phyloP scores from a whole-genome alignment of 2,329 filamentous ascomycete genomes.

The Colletotrichum lentis region DNA sequence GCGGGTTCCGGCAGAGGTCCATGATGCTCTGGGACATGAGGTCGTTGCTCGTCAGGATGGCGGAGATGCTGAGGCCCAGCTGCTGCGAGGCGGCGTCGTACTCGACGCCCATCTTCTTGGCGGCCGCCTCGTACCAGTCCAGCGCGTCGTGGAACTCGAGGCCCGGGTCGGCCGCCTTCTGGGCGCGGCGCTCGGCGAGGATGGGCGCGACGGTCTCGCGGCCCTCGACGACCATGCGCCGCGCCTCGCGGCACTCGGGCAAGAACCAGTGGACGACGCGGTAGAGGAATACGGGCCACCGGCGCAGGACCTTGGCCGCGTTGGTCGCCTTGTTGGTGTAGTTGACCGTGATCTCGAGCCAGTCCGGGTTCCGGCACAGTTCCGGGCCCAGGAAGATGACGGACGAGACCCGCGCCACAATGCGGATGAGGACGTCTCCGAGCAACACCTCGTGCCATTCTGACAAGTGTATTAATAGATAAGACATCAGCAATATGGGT shows the following conservation, averaged over 20 bases:
- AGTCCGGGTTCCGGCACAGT: conserved; percentile 39
- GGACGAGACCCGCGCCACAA: conserved; percentile 41
- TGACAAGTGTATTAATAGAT: too few species aligned
- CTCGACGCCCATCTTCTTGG: conserved; percentile 14
- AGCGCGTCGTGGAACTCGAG: conserved; percentile 39
- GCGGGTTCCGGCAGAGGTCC: conserved; percentile 38
- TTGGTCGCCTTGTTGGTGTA: conserved; percentile 26
- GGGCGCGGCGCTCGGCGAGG: conserved; percentile 37
- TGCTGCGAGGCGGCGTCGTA: conserved; percentile 33
- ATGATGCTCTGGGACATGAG: conserved; percentile 39
- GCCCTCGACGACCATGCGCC: conserved; percentile 22
- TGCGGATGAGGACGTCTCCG: conserved; percentile 19
- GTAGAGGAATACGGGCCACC: conserved; percentile 37
- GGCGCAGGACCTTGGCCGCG: conserved; percentile 27
- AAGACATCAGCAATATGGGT: too few species aligned
- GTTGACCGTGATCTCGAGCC: conserved; percentile 37
- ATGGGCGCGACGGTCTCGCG: conserved; percentile 34
- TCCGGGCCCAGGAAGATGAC: conserved; percentile 40
- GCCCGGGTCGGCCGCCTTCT: conserved; percentile 9
- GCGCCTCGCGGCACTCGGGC: conserved; percentile 33
- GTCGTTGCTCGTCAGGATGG: conserved; percentile 42
- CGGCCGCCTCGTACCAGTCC: conserved; percentile 38
- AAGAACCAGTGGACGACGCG: conserved; percentile 39
- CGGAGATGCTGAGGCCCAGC: conserved; percentile 39
- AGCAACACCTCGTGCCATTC: conserved; percentile 37